These are phyloP conservation scores for Paratinospora sagittata DNA, from an alignment of 164 flowering plant species.

Conservation along the genomic window DNA sequence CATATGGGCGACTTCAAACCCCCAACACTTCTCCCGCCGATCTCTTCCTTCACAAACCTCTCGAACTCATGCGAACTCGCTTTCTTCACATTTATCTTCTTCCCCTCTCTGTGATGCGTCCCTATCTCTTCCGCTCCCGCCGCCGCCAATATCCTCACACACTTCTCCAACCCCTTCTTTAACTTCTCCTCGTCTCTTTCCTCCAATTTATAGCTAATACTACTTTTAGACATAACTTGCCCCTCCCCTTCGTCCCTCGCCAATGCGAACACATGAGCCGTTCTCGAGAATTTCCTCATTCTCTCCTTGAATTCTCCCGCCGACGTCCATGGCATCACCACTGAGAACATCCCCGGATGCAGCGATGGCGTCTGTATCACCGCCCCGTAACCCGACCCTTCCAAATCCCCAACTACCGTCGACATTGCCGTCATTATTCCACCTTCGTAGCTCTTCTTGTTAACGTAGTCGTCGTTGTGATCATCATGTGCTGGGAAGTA, in stretches of 20 bases:
- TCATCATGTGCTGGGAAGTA: constrained; percentile 45
- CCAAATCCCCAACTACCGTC: constrained; percentile 31
- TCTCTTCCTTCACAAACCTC: constrained; percentile 57
- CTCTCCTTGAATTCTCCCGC: constrained; percentile 43
- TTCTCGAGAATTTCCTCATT: constrained; percentile 56
- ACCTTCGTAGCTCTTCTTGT: constrained; percentile 70
- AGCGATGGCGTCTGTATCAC: constrained; percentile 68
- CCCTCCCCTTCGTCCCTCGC: constrained; percentile 70
- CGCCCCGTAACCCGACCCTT: constrained; percentile 48
- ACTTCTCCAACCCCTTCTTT: constrained; percentile 51
- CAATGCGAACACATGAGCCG: constrained; percentile 68
- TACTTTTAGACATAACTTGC: constrained; percentile 26
- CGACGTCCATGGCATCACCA: constrained; percentile 63
- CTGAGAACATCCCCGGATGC: constrained; percentile 77
- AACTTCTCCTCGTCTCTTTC: constrained; percentile 43
- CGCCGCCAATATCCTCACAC: constrained; percentile 60
- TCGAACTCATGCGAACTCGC: constrained; percentile 49
- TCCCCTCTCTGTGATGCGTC: constrained; percentile 56
- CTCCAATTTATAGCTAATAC: constrained; percentile 42
- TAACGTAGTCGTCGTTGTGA: too few relatives aligned
- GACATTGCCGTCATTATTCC: constrained; percentile 89
- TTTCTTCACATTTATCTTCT: constrained; percentile 41
- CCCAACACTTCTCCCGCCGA: constrained; percentile 32
- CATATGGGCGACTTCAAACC: constrained; percentile 32
- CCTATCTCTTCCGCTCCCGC: constrained; percentile 94